Conservation (phyloP, 176 grass and related monocot genomes). For the Carex myosuroides region DNA sequence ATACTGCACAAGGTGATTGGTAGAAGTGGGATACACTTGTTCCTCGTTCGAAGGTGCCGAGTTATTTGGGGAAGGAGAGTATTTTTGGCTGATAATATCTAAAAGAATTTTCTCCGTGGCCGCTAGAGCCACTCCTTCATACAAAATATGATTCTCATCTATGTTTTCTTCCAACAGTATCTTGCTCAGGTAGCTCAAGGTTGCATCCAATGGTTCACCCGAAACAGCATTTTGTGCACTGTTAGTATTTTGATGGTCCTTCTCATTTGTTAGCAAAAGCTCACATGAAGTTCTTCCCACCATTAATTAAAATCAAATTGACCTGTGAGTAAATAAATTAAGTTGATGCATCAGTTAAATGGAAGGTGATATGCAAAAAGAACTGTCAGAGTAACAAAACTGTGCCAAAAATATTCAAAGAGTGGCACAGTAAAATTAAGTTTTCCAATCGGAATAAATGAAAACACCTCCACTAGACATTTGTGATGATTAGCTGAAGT, state of each 20-base stretch:
- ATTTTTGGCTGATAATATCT: conserved; percentile 30
- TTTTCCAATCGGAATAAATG: not conserved
- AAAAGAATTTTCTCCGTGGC: conserved; percentile 30
- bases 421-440: not conserved
- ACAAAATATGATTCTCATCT: conserved; percentile 26
- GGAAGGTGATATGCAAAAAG: not conserved
- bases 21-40: not conserved
- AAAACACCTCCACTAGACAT: not conserved
- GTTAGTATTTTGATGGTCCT: not conserved
- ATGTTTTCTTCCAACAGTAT: conserved; percentile 42
- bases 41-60: not conserved
- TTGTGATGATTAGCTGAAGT: not conserved
- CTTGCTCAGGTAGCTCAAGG: conserved; percentile 32
- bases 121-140: conserved; percentile 17
- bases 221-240: not conserved
- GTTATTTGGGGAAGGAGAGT: not conserved
- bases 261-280: not conserved
- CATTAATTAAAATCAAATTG: not conserved
- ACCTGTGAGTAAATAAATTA: not conserved
- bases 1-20: not conserved
- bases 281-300: not conserved
- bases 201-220: conserved; percentile 15
- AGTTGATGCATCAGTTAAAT: not conserved
- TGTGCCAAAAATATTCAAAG: not conserved
- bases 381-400: not conserved